A percentile compares a stretch with the other conserved stretches of the same genome.
phyloP scores from a whole-genome alignment of 345 rosid genomes.

The Populus nigra region DNA sequence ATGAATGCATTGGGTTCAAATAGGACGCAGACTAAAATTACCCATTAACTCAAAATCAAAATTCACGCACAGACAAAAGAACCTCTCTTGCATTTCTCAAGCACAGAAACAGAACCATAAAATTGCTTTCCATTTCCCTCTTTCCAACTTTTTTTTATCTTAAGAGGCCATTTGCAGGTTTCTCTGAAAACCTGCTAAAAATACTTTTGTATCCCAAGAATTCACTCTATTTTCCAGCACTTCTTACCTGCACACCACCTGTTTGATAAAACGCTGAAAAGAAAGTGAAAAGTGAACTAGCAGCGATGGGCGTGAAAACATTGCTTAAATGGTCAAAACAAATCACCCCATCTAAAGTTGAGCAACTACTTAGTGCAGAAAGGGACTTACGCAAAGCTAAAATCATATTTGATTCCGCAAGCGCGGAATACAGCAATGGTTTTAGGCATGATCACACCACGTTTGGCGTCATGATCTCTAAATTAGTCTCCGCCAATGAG shows the following conservation, averaged over 20 bases:
- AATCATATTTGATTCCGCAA: slow-evolving; percentile 63
- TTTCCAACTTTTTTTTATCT: not conserved
- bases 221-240: too few species aligned
- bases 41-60: not conserved
- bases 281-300: not conserved
- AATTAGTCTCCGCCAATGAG: slow-evolving; percentile 61
- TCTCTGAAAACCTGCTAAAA: not conserved
- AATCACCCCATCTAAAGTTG: slow-evolving; percentile 26
- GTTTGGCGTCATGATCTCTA: slow-evolving; percentile 59
- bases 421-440: slow-evolving; percentile 69
- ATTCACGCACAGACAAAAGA: not conserved
- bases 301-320: not conserved
- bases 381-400: slow-evolving; percentile 56
- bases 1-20: not conserved
- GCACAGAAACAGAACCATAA: not conserved
- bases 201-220: not conserved
- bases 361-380: slow-evolving; percentile 57
- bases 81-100: not conserved
- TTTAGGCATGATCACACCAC: slow-evolving; percentile 54
- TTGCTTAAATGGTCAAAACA: slow-evolving; percentile 17
- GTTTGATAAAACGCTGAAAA: not conserved
- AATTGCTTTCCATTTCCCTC: not conserved
- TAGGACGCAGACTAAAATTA: not conserved
- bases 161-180: not conserved
- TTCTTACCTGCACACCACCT: not conserved